These are phyloP conservation scores for Melaleuca quinquenervia DNA, from an alignment of 345 rosid species.

Conservation along the genomic window DNA sequence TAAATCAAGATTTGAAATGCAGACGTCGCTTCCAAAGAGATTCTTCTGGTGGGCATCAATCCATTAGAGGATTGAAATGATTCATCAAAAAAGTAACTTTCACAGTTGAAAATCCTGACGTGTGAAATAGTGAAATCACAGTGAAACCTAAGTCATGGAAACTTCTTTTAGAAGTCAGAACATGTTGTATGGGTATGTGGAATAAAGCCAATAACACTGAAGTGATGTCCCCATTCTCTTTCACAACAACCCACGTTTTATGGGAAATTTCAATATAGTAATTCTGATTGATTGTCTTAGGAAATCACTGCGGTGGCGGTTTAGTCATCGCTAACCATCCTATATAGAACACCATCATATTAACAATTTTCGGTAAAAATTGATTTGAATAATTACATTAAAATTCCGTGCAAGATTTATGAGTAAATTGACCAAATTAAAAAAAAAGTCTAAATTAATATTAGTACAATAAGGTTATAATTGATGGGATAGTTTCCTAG, in stretches of 20 bases:
- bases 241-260: not conserved
- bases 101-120: not conserved
- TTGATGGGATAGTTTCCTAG: not conserved
- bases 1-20: not conserved
- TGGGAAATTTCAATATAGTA: not conserved
- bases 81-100: not conserved
- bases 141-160: not conserved
- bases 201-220: not conserved
- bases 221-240: not conserved
- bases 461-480: not conserved
- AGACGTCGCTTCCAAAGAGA: not conserved
- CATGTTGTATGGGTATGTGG: not conserved
- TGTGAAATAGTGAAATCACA: not conserved
- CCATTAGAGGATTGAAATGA: not conserved
- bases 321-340: accelerated
- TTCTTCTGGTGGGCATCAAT: not conserved
- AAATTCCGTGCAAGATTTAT: not conserved
- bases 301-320: not conserved
- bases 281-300: not conserved
- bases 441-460: not conserved
- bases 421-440: not conserved
- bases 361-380: not conserved
- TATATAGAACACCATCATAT: not conserved
- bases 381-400: not conserved
- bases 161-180: not conserved